Conservation (phyloP, 2,329 filamentous ascomycete genomes). For the Macrophomina phaseolina region DNA sequence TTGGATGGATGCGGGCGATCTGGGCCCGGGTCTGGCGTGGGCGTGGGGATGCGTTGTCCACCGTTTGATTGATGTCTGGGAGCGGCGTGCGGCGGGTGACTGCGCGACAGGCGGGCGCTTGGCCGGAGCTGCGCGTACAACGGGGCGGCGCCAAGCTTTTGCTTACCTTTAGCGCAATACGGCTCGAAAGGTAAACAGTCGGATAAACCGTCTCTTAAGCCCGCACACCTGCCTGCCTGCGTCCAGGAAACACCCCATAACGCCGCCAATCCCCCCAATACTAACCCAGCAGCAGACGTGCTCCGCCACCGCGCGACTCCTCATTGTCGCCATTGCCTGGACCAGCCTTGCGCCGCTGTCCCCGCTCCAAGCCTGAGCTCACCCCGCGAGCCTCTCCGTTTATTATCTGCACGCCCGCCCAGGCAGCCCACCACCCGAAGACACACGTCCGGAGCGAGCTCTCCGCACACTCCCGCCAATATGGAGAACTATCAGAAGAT, state of each 20-base stretch:
- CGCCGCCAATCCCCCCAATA: slow-evolving; percentile 9
- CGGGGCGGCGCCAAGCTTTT: slow-evolving; percentile 21
- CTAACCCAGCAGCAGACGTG: slow-evolving; percentile 26
- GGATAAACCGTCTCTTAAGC: slow-evolving; percentile 27
- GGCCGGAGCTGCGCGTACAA: slow-evolving; percentile 13
- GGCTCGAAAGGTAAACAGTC: slow-evolving; percentile 24
- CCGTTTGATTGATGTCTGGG: neutral
- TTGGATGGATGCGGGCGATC: slow-evolving; percentile 5
- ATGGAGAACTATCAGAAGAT: slow-evolving; percentile 98
- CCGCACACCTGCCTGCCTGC: slow-evolving; percentile 7
- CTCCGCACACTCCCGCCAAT: slow-evolving; percentile 30
- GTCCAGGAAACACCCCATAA: neutral
- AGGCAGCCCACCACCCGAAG: neutral
- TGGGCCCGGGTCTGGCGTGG: neutral
- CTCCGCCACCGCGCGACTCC: neutral
- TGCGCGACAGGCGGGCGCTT: slow-evolving; percentile 14
- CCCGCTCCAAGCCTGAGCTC: slow-evolving; percentile 1
- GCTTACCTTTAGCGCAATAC: slow-evolving; percentile 24
- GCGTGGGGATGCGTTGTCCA: slow-evolving; percentile 9
- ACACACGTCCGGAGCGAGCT: slow-evolving; percentile 3
- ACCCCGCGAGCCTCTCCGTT: slow-evolving; percentile 22
- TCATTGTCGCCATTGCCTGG: slow-evolving; percentile 10
- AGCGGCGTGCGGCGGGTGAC: slow-evolving; percentile 6
- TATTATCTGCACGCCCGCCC: neutral
- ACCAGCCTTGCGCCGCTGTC: neutral